Conservation (phyloP, 75 land plant genomes). For the Selaginella moellendorffii region DNA sequence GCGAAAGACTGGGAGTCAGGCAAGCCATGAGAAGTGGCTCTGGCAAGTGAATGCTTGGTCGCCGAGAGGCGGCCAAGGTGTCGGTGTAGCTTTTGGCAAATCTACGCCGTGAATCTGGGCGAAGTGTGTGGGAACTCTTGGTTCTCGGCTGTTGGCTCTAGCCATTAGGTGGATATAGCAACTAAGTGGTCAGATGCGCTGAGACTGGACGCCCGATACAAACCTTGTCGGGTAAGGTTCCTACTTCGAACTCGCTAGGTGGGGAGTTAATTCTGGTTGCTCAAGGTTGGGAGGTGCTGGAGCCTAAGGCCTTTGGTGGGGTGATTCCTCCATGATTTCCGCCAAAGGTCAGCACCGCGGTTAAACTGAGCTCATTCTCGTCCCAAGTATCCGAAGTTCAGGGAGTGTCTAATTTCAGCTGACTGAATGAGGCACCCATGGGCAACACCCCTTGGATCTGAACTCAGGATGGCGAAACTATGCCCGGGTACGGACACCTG, state of each 20-base stretch:
- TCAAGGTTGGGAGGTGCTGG: not conserved
- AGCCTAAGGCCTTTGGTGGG: not conserved
- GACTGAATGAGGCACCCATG: too few species aligned
- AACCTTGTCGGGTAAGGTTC: not conserved
- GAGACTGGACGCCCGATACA: not conserved
- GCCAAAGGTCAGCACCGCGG: not conserved
- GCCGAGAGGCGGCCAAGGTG: not conserved
- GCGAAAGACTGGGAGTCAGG: too few species aligned
- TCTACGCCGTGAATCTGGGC: not conserved
- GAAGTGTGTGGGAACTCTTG: not conserved
- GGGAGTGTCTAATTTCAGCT: too few species aligned
- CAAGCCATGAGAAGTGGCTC: too few species aligned
- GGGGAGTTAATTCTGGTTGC: not conserved
- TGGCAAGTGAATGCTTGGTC: not conserved
- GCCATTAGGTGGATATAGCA: not conserved
- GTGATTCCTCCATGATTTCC: not conserved
- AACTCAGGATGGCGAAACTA: too few species aligned
- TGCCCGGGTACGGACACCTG: too few species aligned
- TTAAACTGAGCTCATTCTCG: not conserved
- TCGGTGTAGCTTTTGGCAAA: not conserved
- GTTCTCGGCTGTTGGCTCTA: not conserved
- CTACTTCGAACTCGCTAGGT: not conserved
- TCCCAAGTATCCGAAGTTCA: too few species aligned
- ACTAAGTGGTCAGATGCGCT: not conserved
- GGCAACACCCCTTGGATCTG: too few species aligned